phyloP scores from a whole-genome alignment of 164 flowering plant genomes.

The Berberis vulgaris region DNA sequence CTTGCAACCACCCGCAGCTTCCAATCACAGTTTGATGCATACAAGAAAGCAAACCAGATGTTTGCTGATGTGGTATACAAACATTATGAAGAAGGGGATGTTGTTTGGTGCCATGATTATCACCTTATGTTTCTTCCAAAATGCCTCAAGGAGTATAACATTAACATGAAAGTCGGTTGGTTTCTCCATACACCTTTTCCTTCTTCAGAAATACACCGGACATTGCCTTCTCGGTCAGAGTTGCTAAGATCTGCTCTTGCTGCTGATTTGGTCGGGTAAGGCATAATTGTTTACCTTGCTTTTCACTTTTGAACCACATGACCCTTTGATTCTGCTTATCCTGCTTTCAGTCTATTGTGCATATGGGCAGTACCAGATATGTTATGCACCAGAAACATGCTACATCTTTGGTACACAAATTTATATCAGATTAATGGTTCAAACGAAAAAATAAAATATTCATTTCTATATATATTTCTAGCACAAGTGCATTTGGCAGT shows the following conservation, averaged over 20 bases:
- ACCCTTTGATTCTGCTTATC: neutral
- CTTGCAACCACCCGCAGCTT: constrained; percentile 90
- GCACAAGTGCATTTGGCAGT: too few relatives aligned
- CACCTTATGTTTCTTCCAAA: constrained; percentile 93
- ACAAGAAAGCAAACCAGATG: constrained; percentile 91
- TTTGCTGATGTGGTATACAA: constrained; percentile 81
- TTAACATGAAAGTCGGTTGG: constrained; percentile 94
- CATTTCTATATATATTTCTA: too few relatives aligned
- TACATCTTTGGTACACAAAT: too few relatives aligned
- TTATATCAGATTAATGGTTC: too few relatives aligned
- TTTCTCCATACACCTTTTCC: constrained; percentile 97
- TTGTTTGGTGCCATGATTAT: constrained; percentile 96
- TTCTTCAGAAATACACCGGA: constrained; percentile 88
- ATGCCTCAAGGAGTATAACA: constrained; percentile 68
- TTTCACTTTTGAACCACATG: neutral
- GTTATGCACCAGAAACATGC: too few relatives aligned
- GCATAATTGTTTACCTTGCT: neutral
- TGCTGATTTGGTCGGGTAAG: constrained; percentile 91
- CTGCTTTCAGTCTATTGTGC: too few relatives aligned
- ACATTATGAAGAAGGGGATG: constrained; percentile 78
- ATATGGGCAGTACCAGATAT: too few relatives aligned
- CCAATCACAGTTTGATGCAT: constrained; percentile 94
- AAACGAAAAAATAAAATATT: too few relatives aligned
- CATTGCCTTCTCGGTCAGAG: constrained; percentile 89
- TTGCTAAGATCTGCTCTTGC: constrained; percentile 80